Base-by-base conservation (phyloP, 352 stramenopile species). In the Peronospora destructor region DNA sequence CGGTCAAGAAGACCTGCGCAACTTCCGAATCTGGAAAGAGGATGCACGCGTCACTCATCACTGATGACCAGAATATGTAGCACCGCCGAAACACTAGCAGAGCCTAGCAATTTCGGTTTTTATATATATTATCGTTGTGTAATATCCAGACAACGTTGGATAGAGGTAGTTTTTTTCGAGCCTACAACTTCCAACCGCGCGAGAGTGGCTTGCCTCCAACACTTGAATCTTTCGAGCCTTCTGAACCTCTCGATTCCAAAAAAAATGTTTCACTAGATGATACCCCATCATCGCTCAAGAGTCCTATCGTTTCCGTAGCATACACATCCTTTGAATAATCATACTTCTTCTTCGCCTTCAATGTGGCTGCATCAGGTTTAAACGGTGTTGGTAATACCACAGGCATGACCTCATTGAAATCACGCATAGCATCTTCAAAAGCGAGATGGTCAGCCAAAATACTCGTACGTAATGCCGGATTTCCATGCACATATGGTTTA, bases 371-470 rank as follows among this genome's bases (percentile, higher is more conserved):
- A 2, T 56, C 68, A n/a, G 83, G 83, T 41, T 87, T 89, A 56
- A 93, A 93, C 7, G 60, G 61, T 14, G 80, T 90, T 23, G 83
- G 83, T 3, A 93, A 56, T 13, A 93, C 83, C 8, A 93, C 81
- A 0, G 83, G 83, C 83, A 93, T 93, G 32, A 93, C 83, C 33
- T 94, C 81, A 32, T 94, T 94, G 33, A 98, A 89, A 71, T 98
- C 95, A 9, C 84, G 68, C 53, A 98, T 76, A 36, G 96, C 96
- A 47, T 98, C 93, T 53, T 84, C 75, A 37, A 98, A 67, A 1
- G 94, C 91, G 37, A 98, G 76, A 28, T 96, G 95, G 43, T 98
- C 94, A 1, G 87, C 76, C 52, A 98, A 78, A 6, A 94, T 83
- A 12, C 63, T 84, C 8, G 75, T 78, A 40, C 82, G 73, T 9